These are phyloP conservation scores for Hypoxylon subgilvum DNA, from an alignment of 495 filamentous ascomycete genomes.

Conservation along the genomic window DNA sequence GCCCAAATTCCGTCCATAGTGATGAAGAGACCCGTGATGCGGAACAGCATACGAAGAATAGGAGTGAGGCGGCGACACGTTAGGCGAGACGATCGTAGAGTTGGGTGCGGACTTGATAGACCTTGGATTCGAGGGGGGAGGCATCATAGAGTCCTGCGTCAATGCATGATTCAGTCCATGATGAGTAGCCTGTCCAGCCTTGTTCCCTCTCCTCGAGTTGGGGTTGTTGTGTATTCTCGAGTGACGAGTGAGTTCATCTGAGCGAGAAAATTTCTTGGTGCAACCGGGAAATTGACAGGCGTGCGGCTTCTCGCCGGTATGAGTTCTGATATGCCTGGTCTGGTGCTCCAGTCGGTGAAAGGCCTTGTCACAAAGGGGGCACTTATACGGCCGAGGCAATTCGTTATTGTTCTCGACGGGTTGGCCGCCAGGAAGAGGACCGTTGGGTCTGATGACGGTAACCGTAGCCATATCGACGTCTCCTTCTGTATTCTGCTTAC, in stretches of 20 bases:
- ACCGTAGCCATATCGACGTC: slow-evolving; percentile 70
- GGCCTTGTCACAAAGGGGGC: slow-evolving; percentile 96
- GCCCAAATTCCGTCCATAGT: slow-evolving; percentile 65
- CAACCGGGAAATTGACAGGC: slow-evolving; percentile 93
- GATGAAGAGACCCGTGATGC: slow-evolving; percentile 64
- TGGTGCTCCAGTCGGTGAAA: slow-evolving; percentile 99
- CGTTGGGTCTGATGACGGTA: slow-evolving; percentile 73
- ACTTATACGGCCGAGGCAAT: slow-evolving; percentile 96
- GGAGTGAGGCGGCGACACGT: slow-evolving; percentile 93
- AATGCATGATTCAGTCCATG: slow-evolving; percentile 44
- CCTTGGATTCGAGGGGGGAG: slow-evolving; percentile 73
- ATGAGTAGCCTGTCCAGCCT: slow-evolving; percentile 62
- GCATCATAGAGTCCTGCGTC: slow-evolving; percentile 67
- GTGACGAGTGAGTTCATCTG: slow-evolving; percentile 95
- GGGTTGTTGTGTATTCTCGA: slow-evolving; percentile 99
- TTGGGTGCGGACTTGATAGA: slow-evolving; percentile 80
- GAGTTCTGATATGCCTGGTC: slow-evolving; percentile 95
- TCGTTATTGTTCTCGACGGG: slow-evolving; percentile 63
- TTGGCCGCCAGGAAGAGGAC: slow-evolving; percentile 64
- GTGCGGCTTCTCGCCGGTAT: slow-evolving; percentile 98
- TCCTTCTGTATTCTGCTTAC: slow-evolving; percentile 39
- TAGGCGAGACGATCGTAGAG: slow-evolving; percentile 87
- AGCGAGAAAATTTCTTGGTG: slow-evolving; percentile 96
- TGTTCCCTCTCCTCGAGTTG: slow-evolving; percentile 93
- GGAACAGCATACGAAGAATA: slow-evolving; percentile 77